Base-by-base conservation (phyloP, 1,139 yeast genomes). In the Nakaseomyces glabratus region DNA sequence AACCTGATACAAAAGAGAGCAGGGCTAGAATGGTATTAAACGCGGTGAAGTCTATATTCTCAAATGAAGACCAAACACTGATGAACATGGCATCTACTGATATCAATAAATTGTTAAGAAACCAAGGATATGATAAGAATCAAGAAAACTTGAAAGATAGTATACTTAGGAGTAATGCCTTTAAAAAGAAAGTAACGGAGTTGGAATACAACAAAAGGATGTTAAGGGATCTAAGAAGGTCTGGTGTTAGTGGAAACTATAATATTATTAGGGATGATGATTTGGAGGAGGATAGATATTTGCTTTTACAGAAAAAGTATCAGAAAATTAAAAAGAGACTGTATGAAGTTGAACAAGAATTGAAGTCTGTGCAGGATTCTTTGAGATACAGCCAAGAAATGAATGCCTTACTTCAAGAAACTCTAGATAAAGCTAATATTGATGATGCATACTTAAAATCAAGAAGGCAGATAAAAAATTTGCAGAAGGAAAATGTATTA, bases 361-460 rank as follows among this genome's bases (percentile, higher is more conserved):
- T 77, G 18, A 62, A 72, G 52, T 80, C 75, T 45, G 70, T 82
- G 25, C 82, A 77, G 51, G 70, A 79, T 60, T 71, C 73, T 3
- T 60, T 77, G 37, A 68, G 72, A 12, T 74, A 52, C 35, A 50
- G 57, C 3, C 45, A 49, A 21, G 59, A 55, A 37, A 55, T 54
- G 37, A 52, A 51, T 28, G 31, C 42, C 1, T 35, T 55, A 14
- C 44, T 53, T 25, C 54, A 54, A 35, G 47, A 52, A 17, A 34
- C 52, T 25, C 35, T 55, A 19, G 55, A 54, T 34, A 59, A 55
- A 22, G 58, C 58, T 11, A 52, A 55, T 31, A 44, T 55, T 12
- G 59, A 52, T 37, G 42, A 50, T 24, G 52, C 49, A 10, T 54
- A 54, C 31, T 48, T 56, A 13, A 51, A 53, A 31, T 54, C 60